Percentiles rank a stretch among this genome's conserved stretches.
Conservation (phyloP, 495 filamentous ascomycete species). For the Hypoxylon lienhwacheense region DNA sequence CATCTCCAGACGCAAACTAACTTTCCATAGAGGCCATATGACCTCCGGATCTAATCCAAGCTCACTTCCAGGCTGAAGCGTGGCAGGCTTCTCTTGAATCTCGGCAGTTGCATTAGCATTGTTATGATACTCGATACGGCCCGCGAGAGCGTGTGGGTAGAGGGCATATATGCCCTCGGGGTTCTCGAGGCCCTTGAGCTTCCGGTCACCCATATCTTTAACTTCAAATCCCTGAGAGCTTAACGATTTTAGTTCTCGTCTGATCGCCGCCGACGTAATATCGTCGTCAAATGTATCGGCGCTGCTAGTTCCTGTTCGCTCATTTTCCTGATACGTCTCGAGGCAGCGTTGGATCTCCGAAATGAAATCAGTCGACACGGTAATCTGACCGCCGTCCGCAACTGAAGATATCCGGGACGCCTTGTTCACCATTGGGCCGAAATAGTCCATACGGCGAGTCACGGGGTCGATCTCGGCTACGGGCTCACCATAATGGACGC, state of each 20-base stretch:
- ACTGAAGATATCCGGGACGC: constrained; percentile 88
- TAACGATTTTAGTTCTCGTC: constrained; percentile 82
- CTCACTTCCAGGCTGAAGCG: constrained; percentile 52
- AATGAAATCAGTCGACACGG: constrained; percentile 95
- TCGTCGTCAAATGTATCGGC: constrained; percentile 74
- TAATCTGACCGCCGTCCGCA: constrained; percentile 97
- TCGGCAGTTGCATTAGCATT: constrained; percentile 53
- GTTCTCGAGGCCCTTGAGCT: constrained; percentile 96
- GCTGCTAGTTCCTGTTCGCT: constrained; percentile 65
- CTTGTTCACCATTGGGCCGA: constrained; percentile 98
- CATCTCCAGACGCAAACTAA: constrained; percentile 87
- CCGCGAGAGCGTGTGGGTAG: constrained; percentile 85
- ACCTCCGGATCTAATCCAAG: constrained; percentile 74
- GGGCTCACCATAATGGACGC: constrained; percentile 90
- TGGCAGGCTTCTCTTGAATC: constrained; percentile 48
- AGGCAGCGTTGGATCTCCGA: constrained; percentile 89
- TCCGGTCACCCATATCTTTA: constrained; percentile 90
- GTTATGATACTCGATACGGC: constrained; percentile 66
- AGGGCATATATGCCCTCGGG: constrained; percentile 93
- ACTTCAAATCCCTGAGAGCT: constrained; percentile 94
- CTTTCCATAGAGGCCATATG: constrained; percentile 87
- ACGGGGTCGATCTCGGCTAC: constrained; percentile 95
- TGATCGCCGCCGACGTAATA: constrained; percentile 68
- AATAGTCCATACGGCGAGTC: constrained; percentile 98
- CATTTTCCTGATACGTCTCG: constrained; percentile 77